Evolutionary conservation across 192 early-diverging fungal species (phyloP).

Genomic region (Funneliformis mosseae): DNA sequence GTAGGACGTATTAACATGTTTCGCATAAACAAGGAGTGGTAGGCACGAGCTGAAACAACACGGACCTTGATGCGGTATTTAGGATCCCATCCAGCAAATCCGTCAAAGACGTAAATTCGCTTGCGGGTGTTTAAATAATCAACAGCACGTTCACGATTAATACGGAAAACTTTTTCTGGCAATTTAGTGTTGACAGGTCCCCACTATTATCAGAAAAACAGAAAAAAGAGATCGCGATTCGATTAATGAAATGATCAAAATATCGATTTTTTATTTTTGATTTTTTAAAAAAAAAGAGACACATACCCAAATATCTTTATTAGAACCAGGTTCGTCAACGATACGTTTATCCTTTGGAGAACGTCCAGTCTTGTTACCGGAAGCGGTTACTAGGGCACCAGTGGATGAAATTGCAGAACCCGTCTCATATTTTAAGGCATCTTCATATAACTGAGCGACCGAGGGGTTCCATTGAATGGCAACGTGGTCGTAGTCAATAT

Average conservation of each 20-base stretch:
- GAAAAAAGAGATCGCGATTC: background rate
- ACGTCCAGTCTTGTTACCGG: slow-evolving; percentile 92
- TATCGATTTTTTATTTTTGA: background rate
- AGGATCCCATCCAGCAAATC: slow-evolving; percentile 97
- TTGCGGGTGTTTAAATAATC: slow-evolving; percentile 96
- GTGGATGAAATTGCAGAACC: slow-evolving; percentile 89
- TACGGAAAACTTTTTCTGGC: slow-evolving; percentile 76
- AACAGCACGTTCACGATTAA: slow-evolving; percentile 93
- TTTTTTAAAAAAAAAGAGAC: background rate
- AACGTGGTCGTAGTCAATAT: slow-evolving; percentile 79
- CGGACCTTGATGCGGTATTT: slow-evolving; percentile 98
- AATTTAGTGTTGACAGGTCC: slow-evolving; percentile 97
- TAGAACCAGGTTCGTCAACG: slow-evolving; percentile 85
- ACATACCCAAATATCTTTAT: slow-evolving; percentile 83
- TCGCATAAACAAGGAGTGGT: slow-evolving; percentile 97
- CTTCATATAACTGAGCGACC: slow-evolving; percentile 90
- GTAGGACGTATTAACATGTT: slow-evolving; percentile 99
- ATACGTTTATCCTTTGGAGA: slow-evolving; percentile 97
- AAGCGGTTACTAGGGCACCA: slow-evolving; percentile 90
- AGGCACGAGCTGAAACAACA: slow-evolving; percentile 91
- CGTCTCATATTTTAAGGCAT: slow-evolving; percentile 80
- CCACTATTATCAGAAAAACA: slow-evolving; percentile 57
- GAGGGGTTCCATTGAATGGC: slow-evolving; percentile 84
- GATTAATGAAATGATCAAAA: background rate
- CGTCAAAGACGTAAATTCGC: slow-evolving; percentile 95